Base-by-base conservation (phyloP, 192 early-diverging fungal genomes). In the Podila epigama region DNA sequence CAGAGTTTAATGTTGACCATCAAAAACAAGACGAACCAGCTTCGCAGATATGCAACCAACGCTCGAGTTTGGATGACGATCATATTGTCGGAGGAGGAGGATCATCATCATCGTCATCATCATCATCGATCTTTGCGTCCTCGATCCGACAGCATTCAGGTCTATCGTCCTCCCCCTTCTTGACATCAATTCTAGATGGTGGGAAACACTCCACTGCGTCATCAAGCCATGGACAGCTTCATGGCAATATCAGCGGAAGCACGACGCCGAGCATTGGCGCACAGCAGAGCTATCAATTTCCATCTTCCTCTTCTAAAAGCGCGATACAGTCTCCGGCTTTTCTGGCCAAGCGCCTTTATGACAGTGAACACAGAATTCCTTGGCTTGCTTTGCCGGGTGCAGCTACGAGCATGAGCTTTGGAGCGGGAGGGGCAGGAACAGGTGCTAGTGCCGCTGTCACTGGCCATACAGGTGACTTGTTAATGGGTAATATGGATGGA, bases 321-420 rank as follows among this genome's bases (percentile, higher is more conserved):
- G 52, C 52, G 29, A 54, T 16, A 8, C 52, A 54, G 27, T 54
- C 52, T 8, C 52, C 52, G 16, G 52, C 52, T 28, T 54, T 54
- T 13, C 16, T 54, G 29, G 29, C 27, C 29, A 54, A 54, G 52
- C 44, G 44, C 6, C 10, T 54, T 0, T 54, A 54, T 25, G 52
- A 54, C 16, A 3, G 29, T 1, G 52, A 54, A 28, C 52, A 2
- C 29, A 54, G 52, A 5, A 54, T 54, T 13, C 52, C 52, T 11
- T 54, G 52, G 52, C 11, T 54, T 4, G 25, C 52, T 2, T 33
- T 54, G 52, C 52, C 52, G 16, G 52, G 52, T n/a, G n/a, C n/a
- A n/a, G n/a, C n/a, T n/a, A n/a, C n/a, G n/a, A n/a, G n/a, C n/a
- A n/a, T n/a, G n/a, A n/a, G n/a, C n/a, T n/a, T n/a, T n/a, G n/a